Conservation (phyloP, 1,139 yeast species). For the Spencermartinsiella ligniputridi region DNA sequence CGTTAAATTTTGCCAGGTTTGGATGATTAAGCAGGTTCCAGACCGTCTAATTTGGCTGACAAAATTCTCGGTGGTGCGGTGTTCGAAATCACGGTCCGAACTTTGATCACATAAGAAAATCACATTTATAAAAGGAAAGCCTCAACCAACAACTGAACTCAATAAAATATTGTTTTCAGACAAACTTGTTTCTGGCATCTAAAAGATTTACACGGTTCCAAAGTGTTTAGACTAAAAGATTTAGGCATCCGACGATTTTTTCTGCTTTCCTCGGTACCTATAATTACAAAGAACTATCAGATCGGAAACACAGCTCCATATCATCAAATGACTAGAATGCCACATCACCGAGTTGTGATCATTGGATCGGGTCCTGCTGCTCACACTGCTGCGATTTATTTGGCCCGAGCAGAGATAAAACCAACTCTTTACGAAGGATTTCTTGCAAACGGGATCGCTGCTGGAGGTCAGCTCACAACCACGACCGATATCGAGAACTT, state of each 20-base stretch:
- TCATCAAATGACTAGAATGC: slow-evolving; percentile 21
- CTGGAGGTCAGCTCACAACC: slow-evolving; percentile 98
- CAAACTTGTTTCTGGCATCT: slow-evolving; percentile 5
- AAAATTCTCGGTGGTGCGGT: background rate
- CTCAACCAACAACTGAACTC: no score
- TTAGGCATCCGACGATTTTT: slow-evolving; percentile 3
- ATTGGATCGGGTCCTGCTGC: slow-evolving; percentile 99
- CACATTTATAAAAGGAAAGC: slow-evolving; percentile 3
- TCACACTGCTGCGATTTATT: slow-evolving; percentile 96
- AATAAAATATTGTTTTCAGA: no score
- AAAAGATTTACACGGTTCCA: slow-evolving; percentile 1
- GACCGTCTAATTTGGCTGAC: slow-evolving; percentile 1
- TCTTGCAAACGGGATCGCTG: slow-evolving; percentile 96
- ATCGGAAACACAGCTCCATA: slow-evolving; percentile 1
- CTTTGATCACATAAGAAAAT: background rate
- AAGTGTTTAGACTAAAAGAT: slow-evolving; percentile 5
- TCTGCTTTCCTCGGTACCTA: slow-evolving; percentile 6
- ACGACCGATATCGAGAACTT: slow-evolving; percentile 93
- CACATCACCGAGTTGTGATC: slow-evolving; percentile 81
- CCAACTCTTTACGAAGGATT: slow-evolving; percentile 94
- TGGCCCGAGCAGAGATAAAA: slow-evolving; percentile 92
- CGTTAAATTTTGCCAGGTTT: no score
- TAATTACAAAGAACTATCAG: background rate
- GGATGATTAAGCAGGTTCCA: slow-evolving; percentile 1
- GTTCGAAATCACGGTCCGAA: slow-evolving; percentile 1